Evolutionary conservation across 495 filamentous ascomycete genomes (phyloP).

Genomic region (Xylaria castorea): DNA sequence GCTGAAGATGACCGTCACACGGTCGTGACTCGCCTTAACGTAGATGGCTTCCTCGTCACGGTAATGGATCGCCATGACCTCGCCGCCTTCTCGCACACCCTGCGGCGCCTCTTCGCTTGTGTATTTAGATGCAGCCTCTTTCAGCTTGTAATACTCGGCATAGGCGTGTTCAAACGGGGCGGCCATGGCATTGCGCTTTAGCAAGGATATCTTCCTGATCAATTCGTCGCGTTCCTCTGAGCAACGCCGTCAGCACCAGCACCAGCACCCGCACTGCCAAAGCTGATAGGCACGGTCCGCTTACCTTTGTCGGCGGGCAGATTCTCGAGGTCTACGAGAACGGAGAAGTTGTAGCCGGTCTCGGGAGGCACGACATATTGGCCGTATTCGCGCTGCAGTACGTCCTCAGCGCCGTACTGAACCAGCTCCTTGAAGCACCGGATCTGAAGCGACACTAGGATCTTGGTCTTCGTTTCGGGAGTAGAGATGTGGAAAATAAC

Average conservation of each 20-base stretch:
- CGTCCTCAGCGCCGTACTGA: conserved; percentile 87
- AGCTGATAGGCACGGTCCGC: conserved; percentile 21
- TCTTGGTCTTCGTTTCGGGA: conserved; percentile 88
- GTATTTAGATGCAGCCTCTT: conserved; percentile 87
- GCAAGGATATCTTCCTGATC: conserved; percentile 79
- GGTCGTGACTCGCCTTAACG: conserved; percentile 94
- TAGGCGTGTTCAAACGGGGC: conserved; percentile 97
- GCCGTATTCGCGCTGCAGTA: conserved; percentile 93
- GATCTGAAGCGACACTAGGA: conserved; percentile 89
- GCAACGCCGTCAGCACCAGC: conserved; percentile 27
- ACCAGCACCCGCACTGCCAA: background rate
- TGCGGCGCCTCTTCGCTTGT: conserved; percentile 90
- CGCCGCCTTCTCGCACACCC: conserved; percentile 83
- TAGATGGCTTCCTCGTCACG: conserved; percentile 99
- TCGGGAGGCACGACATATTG: conserved; percentile 88
- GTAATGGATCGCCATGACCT: conserved; percentile 96
- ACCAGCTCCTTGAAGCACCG: conserved; percentile 94
- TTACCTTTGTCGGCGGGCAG: conserved; percentile 77
- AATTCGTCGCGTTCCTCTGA: conserved; percentile 82
- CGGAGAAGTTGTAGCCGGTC: conserved; percentile 91
- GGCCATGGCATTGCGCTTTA: conserved; percentile 98
- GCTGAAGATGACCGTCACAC: conserved; percentile 98
- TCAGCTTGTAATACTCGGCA: conserved; percentile 83
- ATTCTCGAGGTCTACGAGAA: conserved; percentile 84
- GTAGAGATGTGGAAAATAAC: conserved; percentile 98